Conservation (phyloP, 345 rosid genomes). For the Aquilaria yunnanensis region DNA sequence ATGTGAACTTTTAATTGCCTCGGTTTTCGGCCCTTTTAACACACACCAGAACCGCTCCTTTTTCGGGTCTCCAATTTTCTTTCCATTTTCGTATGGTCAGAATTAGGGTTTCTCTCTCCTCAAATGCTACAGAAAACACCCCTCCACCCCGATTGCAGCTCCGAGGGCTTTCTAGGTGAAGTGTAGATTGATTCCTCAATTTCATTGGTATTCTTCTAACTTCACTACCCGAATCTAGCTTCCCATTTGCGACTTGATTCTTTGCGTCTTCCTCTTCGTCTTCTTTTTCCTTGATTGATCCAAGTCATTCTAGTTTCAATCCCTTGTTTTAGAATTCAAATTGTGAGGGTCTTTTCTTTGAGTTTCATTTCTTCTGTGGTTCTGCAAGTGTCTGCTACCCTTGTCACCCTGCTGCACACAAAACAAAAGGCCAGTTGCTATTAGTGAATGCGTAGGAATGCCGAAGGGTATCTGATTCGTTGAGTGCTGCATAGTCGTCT, state of each 20-base stretch:
- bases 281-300: not conserved
- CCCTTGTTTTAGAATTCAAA: not conserved
- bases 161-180: slow-evolving; percentile 24
- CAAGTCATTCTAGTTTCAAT: not conserved
- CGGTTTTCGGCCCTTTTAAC: not conserved
- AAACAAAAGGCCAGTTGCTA: not conserved
- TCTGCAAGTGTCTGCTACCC: not conserved
- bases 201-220: slow-evolving; percentile 28
- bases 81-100: slow-evolving; percentile 14
- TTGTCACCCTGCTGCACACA: too few species aligned
- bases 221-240: not conserved
- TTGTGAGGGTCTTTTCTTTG: not conserved
- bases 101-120: slow-evolving; percentile 44
- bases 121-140: slow-evolving; percentile 15
- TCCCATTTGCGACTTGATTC: not conserved
- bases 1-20: too few species aligned
- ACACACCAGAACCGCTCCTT: slow-evolving; percentile 14
- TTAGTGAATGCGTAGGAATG: not conserved
- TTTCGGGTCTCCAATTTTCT: slow-evolving; percentile 11
- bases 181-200: slow-evolving; percentile 36
- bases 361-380: not conserved
- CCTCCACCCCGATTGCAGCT: slow-evolving; percentile 12
- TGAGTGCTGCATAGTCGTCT: not conserved
- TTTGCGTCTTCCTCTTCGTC: not conserved
- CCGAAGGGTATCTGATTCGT: slow-evolving; percentile 5